Percentiles rank a stretch among this genome's conserved stretches.
Conservation (phyloP, 2,329 filamentous ascomycete genomes). For the Camptophora hylomeconis region DNA sequence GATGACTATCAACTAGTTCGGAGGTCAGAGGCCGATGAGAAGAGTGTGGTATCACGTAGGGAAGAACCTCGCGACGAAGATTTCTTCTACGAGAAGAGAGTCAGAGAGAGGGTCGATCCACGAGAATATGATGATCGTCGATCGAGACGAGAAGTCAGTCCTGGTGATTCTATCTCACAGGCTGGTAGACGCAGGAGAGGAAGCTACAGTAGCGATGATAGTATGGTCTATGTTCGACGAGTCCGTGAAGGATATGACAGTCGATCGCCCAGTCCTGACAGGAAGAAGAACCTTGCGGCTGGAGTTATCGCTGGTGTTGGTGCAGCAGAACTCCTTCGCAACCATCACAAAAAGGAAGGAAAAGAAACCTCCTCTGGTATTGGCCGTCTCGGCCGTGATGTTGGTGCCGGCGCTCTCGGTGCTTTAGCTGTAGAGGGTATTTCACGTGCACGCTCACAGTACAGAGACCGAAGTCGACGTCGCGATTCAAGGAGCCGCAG, state of each 20-base stretch:
- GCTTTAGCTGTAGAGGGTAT: constrained; percentile 48
- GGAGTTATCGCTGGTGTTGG: constrained; percentile 48
- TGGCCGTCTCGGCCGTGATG: constrained; percentile 35
- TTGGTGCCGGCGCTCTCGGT: constrained; percentile 49
- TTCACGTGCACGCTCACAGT: constrained; percentile 35
- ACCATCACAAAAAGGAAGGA: constrained; percentile 44
- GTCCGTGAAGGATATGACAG: constrained; percentile 22
- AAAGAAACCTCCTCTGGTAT: constrained; percentile 39
- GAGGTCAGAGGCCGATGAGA: constrained; percentile 42
- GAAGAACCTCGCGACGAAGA: constrained; percentile 14
- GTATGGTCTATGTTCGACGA: constrained; percentile 46
- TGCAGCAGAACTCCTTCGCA: constrained; percentile 46
- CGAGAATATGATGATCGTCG: constrained; percentile 50
- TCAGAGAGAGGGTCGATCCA: constrained; percentile 23
- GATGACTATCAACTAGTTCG: constrained; percentile 49
- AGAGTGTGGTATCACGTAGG: constrained; percentile 24
- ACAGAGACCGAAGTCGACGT: constrained; percentile 33
- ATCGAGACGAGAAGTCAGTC: constrained; percentile 37
- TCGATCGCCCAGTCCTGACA: constrained; percentile 36
- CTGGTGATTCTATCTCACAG: constrained; percentile 40
- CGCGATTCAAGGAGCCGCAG: constrained; percentile 19
- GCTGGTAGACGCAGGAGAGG: constrained; percentile 29
- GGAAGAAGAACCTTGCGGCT: constrained; percentile 46
- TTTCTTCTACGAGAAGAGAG: constrained; percentile 19
- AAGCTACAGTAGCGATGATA: constrained; percentile 47